phyloP scores from a whole-genome alignment of 2,329 filamentous ascomycete genomes.

The Calonectria honghensis region DNA sequence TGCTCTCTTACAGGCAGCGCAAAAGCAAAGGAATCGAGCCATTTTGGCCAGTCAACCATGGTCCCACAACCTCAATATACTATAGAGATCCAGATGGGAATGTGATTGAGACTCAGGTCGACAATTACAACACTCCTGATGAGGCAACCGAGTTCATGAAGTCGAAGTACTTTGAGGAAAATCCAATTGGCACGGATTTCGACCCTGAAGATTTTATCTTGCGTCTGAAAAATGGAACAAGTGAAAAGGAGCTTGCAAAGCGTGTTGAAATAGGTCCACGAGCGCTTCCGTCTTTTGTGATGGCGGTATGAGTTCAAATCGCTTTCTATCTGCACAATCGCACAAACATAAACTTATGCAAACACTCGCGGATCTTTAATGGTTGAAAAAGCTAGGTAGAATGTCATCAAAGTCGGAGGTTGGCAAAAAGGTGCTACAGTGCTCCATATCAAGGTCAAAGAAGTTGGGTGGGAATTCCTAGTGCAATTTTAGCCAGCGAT shows the following conservation, averaged over 20 bases:
- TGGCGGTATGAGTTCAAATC: neutral
- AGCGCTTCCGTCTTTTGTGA: neutral
- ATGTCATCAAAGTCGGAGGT: slow-evolving; percentile 1
- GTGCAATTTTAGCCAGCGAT: neutral
- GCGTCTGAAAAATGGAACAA: neutral
- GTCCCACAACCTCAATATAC: slow-evolving; percentile 40
- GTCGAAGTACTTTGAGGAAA: slow-evolving; percentile 19
- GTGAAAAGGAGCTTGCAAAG: slow-evolving; percentile 5
- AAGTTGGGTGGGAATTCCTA: neutral
- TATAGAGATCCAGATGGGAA: slow-evolving; percentile 43
- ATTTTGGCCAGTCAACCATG: slow-evolving; percentile 40
- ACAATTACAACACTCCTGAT: slow-evolving; percentile 37
- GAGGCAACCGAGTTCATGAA: slow-evolving; percentile 37
- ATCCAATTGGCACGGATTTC: slow-evolving; percentile 39
- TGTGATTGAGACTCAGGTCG: slow-evolving; percentile 39
- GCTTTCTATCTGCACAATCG: neutral
- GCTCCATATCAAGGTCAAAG: slow-evolving; percentile 9
- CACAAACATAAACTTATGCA: neutral
- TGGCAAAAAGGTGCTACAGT: slow-evolving; percentile 23
- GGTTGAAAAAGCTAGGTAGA: neutral
- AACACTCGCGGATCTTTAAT: neutral
- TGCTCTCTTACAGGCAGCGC: slow-evolving; percentile 20
- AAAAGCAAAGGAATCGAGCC: slow-evolving; percentile 27
- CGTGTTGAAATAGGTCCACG: slow-evolving; percentile 14
- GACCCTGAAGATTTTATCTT: slow-evolving; percentile 27